Base-by-base conservation (phyloP, 2,329 filamentous ascomycete species). In the Arachnomyces sp. region DNA sequence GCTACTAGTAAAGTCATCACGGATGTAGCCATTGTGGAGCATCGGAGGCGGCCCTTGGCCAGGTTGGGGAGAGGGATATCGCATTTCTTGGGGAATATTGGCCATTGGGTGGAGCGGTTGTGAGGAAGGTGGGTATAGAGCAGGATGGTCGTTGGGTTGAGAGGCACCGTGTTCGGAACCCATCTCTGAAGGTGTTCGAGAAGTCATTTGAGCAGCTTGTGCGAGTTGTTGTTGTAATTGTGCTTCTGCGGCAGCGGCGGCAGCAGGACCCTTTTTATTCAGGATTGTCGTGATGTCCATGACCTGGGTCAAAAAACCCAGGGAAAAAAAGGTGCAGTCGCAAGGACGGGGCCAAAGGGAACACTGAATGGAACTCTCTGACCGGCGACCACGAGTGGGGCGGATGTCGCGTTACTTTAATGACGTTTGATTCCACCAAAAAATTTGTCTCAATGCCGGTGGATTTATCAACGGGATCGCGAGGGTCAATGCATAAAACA, bases 151-250 rank as follows among this genome's bases (percentile, higher is more conserved):
- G 42, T 71, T 75, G 18, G 68, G 62, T 52, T 78, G 75, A 42
- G 74, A 71, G 47, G 72, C 66, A 49, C 71, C 73, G 46, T 75
- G 74, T 51, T 80, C 76, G 44, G 75, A 74, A 54, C 73, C 74
- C 58, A 69, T 77, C 59, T 76, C 74, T 38, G 73, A 75, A 49
- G 62, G 70, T 62, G 52, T 52, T 40, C 57, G 53, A 17, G 52
- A 53, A 45, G 63, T 60, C 43, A 65, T 55, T 29, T 65, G 63
- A 43, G 57, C 51, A 38, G 59, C 55, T 43, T 66, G 66, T 33
- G 56, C 50, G 39, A 68, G 59, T 37, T 69, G 67, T 45, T 67
- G 61, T 45, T 69, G 68, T 37, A 65, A 55, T 47, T 64, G 63
- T 39, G 59, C 56, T 52, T 68, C 63, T 50, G 62, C 60, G 45